Evolutionary conservation across 2,329 filamentous ascomycete genomes (phyloP), one percentile per base, ranked within the genome.

Genomic region (Elsinoe australis): DNA sequence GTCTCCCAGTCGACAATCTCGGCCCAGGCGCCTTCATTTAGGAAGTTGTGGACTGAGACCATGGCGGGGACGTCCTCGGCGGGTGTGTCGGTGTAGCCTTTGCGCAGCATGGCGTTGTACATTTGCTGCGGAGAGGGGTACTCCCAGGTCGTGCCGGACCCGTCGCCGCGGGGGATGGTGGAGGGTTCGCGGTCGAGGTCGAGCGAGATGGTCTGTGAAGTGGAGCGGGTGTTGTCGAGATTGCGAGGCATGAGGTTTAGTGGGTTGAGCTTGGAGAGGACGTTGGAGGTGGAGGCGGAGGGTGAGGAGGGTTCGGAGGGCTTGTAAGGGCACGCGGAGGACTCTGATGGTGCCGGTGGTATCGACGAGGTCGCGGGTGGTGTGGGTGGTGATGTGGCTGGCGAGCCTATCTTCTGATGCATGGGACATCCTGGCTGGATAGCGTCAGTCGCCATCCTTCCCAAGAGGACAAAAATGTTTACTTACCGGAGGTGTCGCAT

Each of bases 111-210:
- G 5, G 92, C 92, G 61, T 98, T 96, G 74, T 96, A 98, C 92
- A 98, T 98, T 68, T 98, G 92, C 70, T 98, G 92, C 0, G 92
- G 90, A 0, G 88, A 95, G 0, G 92, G 92, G 63, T 98, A 98
- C 67, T 96, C 92, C 92, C 92, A 98, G 60, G 86, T 94, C 38
- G 81, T 79, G 46, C 82, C 75, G 39, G 79, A 76, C 51, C 67
- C 70, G 58, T 84, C 80, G 59, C 85, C 87, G 57, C 85, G 85
- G n/a, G 92, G 92, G 57, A 98, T 98, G 1, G 89, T 88, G 1
- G 87, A 94, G 22, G 77, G 70, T 66, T 95, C 88, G 57, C 92
- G 85, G 5, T 81, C 77, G 1, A 89, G 84, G 0, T 89, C 85
- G 1, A 98, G 78, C 18, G 75, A 71, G 19, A 85, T 68, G 3